These are phyloP conservation scores for Histomonas meleagridis DNA, from an alignment of 208 protist species.

Conservation along the genomic window DNA sequence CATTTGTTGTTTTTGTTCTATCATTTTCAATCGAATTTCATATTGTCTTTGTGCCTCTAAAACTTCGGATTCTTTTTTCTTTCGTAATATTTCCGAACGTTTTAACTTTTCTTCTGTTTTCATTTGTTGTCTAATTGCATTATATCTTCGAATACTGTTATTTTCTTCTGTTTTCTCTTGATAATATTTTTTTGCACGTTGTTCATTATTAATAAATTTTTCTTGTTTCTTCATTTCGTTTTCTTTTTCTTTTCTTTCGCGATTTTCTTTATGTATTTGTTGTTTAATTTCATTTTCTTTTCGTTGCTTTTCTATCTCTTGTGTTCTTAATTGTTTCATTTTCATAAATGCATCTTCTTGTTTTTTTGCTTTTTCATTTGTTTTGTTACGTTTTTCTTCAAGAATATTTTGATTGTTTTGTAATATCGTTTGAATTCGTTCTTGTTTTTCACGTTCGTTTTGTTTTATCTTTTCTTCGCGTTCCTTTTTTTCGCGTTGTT, in stretches of 20 bases:
- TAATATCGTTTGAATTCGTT: neutral
- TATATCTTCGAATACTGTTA: neutral
- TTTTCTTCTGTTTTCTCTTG: neutral
- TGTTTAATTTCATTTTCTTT: neutral
- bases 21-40: neutral
- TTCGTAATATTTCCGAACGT: neutral
- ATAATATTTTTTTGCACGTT: neutral
- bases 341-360: neutral
- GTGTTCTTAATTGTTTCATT: neutral
- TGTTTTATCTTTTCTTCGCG: neutral
- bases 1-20: neutral
- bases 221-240: neutral
- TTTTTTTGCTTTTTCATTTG: neutral
- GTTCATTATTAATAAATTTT: neutral
- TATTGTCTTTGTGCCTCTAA: neutral
- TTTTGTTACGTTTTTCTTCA: neutral
- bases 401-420: neutral
- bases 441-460: neutral
- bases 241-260: neutral
- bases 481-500: no score
- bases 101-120: neutral
- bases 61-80: neutral
- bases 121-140: neutral
- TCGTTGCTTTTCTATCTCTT: neutral
- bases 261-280: neutral